phyloP scores from a whole-genome alignment of 306 rosid species.

The Carpinus fangiana region DNA sequence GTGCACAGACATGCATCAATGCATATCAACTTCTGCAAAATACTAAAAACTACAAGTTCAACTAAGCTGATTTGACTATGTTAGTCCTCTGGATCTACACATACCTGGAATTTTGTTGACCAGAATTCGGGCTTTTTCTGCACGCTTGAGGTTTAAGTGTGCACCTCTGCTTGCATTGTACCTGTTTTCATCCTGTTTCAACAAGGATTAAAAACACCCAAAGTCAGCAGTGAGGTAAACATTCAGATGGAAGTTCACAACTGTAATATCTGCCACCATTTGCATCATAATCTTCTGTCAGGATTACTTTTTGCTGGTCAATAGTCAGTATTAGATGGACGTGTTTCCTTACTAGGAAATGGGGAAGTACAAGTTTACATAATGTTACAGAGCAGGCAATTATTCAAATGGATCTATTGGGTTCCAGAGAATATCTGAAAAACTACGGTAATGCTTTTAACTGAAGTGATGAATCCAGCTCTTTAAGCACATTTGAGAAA shows the following conservation, averaged over 20 bases:
- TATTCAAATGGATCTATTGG: neutral
- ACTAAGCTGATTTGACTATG: neutral
- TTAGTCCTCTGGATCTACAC: constrained; percentile 19
- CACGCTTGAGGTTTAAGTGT: constrained; percentile 97
- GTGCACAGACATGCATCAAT: neutral
- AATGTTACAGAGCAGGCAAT: neutral
- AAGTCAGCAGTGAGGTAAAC: constrained; percentile 2
- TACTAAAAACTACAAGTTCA: neutral
- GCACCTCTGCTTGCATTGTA: constrained; percentile 99
- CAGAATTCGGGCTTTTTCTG: constrained; percentile 93
- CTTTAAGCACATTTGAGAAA: neutral
- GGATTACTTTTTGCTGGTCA: neutral
- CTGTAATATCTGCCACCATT: neutral
- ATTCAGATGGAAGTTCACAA: neutral
- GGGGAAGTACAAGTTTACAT: neutral
- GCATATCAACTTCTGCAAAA: neutral
- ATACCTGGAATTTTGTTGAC: constrained; percentile 96
- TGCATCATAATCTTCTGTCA: neutral
- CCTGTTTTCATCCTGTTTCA: constrained; percentile 97
- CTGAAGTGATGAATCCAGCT: neutral
- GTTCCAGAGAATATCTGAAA: neutral
- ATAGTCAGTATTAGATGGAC: neutral
- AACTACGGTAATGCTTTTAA: neutral
- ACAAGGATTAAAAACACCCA: constrained; percentile 21
- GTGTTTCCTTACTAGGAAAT: neutral